Percentiles rank a stretch among this genome's conserved stretches.
phyloP scores from a whole-genome alignment of 768 basidiomycete genomes.

The Leccinum rimulosum region DNA sequence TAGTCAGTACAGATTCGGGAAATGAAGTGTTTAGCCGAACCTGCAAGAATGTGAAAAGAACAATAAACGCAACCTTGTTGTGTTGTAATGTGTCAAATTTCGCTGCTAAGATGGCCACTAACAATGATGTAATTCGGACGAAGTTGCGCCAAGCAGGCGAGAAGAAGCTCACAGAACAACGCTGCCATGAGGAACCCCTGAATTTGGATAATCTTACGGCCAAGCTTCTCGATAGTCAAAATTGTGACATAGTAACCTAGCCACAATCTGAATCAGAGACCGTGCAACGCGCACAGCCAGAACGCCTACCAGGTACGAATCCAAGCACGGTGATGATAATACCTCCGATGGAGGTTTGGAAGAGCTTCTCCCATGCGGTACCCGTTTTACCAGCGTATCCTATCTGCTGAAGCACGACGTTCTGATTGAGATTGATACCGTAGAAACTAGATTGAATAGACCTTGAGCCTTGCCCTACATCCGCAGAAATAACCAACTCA shows the following conservation, averaged over 20 bases:
- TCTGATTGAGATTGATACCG: slow-evolving; percentile 74
- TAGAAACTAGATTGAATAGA: slow-evolving; percentile 51
- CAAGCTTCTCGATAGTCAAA: slow-evolving; percentile 68
- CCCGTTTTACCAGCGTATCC: slow-evolving; percentile 60
- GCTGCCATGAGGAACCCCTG: slow-evolving; percentile 72
- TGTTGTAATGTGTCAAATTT: slow-evolving; percentile 49
- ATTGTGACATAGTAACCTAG: slow-evolving; percentile 69
- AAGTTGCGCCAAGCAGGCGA: not conserved
- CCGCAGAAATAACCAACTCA: slow-evolving; percentile 20
- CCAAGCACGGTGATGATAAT: slow-evolving; percentile 74
- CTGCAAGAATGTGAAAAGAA: slow-evolving; percentile 70
- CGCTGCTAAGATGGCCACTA: slow-evolving; percentile 69
- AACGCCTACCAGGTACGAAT: slow-evolving; percentile 63
- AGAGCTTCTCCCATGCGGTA: slow-evolving; percentile 61
- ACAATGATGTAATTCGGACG: not conserved
- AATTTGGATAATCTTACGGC: slow-evolving; percentile 73
- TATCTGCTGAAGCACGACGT: slow-evolving; percentile 72
- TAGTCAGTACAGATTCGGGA: not conserved
- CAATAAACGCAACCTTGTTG: slow-evolving; percentile 58
- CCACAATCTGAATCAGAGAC: not conserved
- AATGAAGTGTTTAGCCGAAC: slow-evolving; percentile 21
- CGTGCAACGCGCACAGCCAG: not conserved
- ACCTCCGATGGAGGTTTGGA: slow-evolving; percentile 63
- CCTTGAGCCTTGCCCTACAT: not conserved
- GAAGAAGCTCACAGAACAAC: slow-evolving; percentile 50